Conservation (phyloP, 78 protist species). For the Anaeramoeba flamelloides region DNA sequence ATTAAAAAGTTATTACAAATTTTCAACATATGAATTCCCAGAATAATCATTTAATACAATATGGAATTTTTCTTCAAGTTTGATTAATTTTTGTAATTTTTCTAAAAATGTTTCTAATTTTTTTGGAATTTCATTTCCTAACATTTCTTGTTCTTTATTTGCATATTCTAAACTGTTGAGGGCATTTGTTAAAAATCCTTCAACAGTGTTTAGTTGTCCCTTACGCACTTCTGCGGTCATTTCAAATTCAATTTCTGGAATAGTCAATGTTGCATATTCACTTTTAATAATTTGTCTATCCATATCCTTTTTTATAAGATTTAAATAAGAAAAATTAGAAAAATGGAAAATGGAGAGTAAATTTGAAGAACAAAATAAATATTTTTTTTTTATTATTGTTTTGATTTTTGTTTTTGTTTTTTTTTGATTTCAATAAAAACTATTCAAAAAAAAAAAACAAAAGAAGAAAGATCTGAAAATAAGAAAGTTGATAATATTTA, state of each 20-base stretch:
- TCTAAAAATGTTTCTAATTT: constrained; percentile 27
- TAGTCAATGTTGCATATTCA: constrained; percentile 45
- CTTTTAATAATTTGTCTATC: constrained; percentile 54
- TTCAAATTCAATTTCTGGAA: constrained; percentile 73
- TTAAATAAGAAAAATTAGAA: too few species aligned
- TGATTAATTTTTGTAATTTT: constrained; percentile 9
- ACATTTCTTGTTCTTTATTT: constrained; percentile 15
- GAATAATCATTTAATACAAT: constrained; percentile 55
- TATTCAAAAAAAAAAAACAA: too few species aligned
- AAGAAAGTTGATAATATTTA: too few species aligned
- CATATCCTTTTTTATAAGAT: constrained; percentile 45
- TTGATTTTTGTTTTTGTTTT: too few species aligned
- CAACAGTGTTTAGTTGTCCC: constrained; percentile 54
- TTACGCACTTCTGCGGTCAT: constrained; percentile 42
- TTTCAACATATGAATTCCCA: constrained; percentile 61
- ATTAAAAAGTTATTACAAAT: constrained; percentile 5
- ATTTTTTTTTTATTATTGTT: too few species aligned
- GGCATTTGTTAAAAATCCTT: constrained; percentile 32
- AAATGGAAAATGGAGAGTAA: too few species aligned
- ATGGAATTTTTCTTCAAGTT: constrained; percentile 35
- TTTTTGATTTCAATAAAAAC: too few species aligned
- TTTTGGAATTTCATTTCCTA: constrained; percentile 29
- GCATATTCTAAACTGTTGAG: constrained; percentile 1
- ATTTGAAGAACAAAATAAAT: too few species aligned
- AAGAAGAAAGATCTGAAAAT: too few species aligned